phyloP scores from a whole-genome alignment of 306 rosid genomes.

The Quercus variabilis region DNA sequence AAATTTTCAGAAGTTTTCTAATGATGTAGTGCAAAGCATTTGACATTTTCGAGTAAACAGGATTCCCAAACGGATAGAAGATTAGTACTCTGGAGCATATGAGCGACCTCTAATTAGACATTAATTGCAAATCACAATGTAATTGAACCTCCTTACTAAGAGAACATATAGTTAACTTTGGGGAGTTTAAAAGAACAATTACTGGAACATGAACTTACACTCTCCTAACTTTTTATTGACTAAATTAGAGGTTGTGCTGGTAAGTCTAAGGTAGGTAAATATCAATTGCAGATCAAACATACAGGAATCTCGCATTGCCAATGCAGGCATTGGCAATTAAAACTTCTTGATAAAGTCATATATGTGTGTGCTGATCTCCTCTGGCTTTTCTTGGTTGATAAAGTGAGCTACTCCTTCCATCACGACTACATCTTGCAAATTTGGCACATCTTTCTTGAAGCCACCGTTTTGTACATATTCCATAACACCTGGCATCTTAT shows the following conservation, averaged over 20 bases:
- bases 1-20: too few relatives aligned
- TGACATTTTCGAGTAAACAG: too few relatives aligned
- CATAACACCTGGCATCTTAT: constrained; percentile 51
- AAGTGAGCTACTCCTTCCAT: constrained; percentile 65
- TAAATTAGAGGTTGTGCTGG: neutral
- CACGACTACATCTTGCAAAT: constrained; percentile 53
- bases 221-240: neutral
- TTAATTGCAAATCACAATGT: too few relatives aligned
- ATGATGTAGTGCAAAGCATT: too few relatives aligned
- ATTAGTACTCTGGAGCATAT: too few relatives aligned
- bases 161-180: too few relatives aligned
- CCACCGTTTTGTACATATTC: constrained; percentile 50
- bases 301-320: neutral
- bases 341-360: constrained; percentile 64
- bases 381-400: constrained; percentile 55
- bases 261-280: neutral
- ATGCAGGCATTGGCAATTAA: constrained; percentile 5
- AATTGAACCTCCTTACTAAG: too few relatives aligned
- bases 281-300: neutral
- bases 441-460: constrained; percentile 51
- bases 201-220: too few relatives aligned
- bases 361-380: constrained; percentile 47
- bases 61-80: too few relatives aligned
- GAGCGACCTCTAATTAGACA: too few relatives aligned
- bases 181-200: too few relatives aligned